These are phyloP conservation scores for Polymyxa betae DNA, from an alignment of 208 protist species.

Conservation along the genomic window DNA sequence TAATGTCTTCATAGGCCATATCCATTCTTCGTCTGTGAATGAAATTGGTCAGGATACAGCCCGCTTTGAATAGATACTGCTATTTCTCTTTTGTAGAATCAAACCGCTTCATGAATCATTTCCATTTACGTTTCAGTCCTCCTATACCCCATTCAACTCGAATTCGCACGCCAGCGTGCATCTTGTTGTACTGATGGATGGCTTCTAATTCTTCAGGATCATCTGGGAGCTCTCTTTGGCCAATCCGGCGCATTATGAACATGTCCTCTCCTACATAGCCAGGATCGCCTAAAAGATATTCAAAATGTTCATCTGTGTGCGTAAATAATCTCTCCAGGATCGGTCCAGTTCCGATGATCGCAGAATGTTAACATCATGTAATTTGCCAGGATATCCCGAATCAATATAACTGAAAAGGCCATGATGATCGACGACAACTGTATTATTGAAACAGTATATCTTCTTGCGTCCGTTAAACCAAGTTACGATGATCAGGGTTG, in stretches of 20 bases:
- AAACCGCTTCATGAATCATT: neutral
- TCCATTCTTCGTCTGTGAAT: constrained; percentile 23
- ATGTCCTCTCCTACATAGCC: too few species aligned
- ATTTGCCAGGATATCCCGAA: neutral
- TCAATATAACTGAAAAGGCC: neutral
- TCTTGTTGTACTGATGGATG: constrained; percentile 14
- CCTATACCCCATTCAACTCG: constrained; percentile 43
- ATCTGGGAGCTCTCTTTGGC: too few species aligned
- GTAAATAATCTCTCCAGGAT: neutral
- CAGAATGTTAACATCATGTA: neutral
- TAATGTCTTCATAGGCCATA: constrained; percentile 11
- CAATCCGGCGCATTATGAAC: too few species aligned
- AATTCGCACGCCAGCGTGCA: neutral
- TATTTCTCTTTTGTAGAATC: neutral
- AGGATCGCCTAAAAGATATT: too few species aligned
- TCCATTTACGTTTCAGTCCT: constrained; percentile 41
- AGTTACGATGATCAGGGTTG: neutral
- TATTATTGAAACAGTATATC: too few species aligned
- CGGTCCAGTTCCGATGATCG: neutral
- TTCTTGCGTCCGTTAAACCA: constrained; percentile 1
- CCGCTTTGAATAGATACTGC: neutral
- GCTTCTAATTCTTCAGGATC: too few species aligned
- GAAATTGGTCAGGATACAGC: constrained; percentile 44
- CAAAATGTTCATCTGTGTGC: neutral
- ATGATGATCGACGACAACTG: neutral